Evolutionary conservation across 2,329 filamentous ascomycete species (phyloP), one percentile per base, ranked within the genome.

Genomic region (Microsporum audouinii): DNA sequence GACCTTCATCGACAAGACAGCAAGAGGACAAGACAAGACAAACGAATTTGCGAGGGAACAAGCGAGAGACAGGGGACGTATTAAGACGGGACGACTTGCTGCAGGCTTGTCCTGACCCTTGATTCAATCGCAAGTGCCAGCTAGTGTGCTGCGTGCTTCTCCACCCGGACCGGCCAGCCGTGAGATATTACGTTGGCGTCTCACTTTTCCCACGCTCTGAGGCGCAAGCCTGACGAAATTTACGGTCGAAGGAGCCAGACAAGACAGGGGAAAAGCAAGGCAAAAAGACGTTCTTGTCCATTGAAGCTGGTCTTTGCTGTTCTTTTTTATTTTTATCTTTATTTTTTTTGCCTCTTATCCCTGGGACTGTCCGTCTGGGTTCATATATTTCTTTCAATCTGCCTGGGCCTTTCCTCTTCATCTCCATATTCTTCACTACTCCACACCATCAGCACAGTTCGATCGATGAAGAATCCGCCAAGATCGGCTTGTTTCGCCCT

Each of bases 181-280:
- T 34, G 49, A 53, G 12, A 53, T 53, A 53, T 53, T 53, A 53
- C 49, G 49, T 53, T 27, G 27, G 33, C 49, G 49, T 53, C 49
- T 53, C 49, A 53, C 49, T 53, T 53, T 31, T 53, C 4, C 47
- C n/a, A 14, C 39, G 39, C 39, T 7, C 6, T 43, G 4, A 14
- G 39, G 39, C 39, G n/a, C 39, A 5, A 43, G 4, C 49, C 23
- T 8, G 45, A 51, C 8, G 5, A 27, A 17, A 5, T 4, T 12
- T 7, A 43, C 2, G 39, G 49, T 53, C 27, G 49, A 53, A 34
- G 49, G 49, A 53, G 29, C 27, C 27, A 34, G 27, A 27, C 23
- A 47, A 47, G 23, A 27, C 17, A 6, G 27, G 49, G 49, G 27
- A n/a, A 53, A n/a, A 53, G 29, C 43, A 47, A 27, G 43, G 43